phyloP scores from a whole-genome alignment of 345 rosid species.

The Punica granatum region DNA sequence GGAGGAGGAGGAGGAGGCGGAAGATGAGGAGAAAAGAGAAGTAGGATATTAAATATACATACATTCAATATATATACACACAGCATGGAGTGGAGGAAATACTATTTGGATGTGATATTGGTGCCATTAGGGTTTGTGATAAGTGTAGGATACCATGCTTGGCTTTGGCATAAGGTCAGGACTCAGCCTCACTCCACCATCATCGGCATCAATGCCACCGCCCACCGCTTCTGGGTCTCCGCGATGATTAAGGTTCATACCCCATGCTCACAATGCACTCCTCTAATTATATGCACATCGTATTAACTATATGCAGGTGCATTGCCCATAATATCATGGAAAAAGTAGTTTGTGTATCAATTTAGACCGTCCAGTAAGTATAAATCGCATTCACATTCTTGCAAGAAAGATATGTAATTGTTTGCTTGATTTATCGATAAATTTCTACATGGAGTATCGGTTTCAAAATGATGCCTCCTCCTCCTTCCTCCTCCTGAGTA shows the following conservation, averaged over 20 bases:
- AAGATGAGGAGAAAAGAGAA: no score
- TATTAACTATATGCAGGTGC: no score
- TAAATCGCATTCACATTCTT: no score
- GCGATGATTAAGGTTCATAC: conserved; percentile 70
- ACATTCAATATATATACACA: not conserved
- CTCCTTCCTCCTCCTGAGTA: no score
- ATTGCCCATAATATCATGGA: no score
- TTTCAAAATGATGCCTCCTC: no score
- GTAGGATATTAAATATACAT: not conserved
- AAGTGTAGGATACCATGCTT: conserved; percentile 46
- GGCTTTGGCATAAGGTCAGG: conserved; percentile 73
- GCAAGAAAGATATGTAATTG: no score
- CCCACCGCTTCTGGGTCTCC: conserved; percentile 68
- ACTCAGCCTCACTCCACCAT: conserved; percentile 69
- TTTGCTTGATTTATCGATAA: no score
- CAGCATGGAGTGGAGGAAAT: conserved; percentile 88
- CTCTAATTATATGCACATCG: not conserved
- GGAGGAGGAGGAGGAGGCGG: no score
- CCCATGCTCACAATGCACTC: not conserved
- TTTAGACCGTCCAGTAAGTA: no score
- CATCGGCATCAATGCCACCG: conserved; percentile 62
- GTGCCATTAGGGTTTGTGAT: conserved; percentile 59
- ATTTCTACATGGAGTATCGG: no score
- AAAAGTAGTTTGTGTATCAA: no score
- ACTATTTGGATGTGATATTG: conserved; percentile 60